Conservation (phyloP, 495 filamentous ascomycete species). For the Xylaria castorea region DNA sequence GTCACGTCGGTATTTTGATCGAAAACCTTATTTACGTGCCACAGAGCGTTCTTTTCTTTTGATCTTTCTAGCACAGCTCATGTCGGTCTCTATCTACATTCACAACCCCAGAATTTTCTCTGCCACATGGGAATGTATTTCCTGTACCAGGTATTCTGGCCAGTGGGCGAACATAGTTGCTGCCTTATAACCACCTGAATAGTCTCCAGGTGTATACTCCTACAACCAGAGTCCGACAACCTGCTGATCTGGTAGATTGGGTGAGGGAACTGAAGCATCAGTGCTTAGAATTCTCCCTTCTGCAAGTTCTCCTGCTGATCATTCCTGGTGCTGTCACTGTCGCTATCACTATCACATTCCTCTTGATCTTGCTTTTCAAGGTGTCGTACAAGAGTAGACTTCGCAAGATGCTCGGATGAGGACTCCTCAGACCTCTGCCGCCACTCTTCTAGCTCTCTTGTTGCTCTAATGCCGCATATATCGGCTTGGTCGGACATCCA, state of each 20-base stretch:
- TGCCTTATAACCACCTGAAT: not conserved
- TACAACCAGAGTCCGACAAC: not conserved
- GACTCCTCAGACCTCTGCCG: conserved; percentile 9
- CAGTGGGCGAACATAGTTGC: not conserved
- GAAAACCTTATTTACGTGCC: no score
- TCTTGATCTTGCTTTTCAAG: not conserved
- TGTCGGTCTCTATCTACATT: not conserved
- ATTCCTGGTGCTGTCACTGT: not conserved
- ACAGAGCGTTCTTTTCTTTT: not conserved
- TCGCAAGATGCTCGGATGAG: not conserved
- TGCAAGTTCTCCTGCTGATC: not conserved
- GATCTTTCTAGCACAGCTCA: not conserved
- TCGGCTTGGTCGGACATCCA: conserved; percentile 26
- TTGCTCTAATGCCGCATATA: conserved; percentile 21
- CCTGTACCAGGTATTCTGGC: not conserved
- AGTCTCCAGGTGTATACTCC: not conserved
- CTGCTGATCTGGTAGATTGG: not conserved
- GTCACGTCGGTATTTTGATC: not conserved
- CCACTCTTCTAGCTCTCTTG: conserved; percentile 22
- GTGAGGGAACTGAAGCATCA: not conserved
- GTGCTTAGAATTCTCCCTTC: not conserved
- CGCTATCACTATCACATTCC: not conserved
- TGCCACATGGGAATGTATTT: not conserved
- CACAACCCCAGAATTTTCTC: not conserved
- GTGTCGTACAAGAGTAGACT: not conserved